Evolutionary conservation across 164 flowering plant genomes (phyloP), one percentile per base, ranked within the genome.

Genomic region (Amborella trichopoda): DNA sequence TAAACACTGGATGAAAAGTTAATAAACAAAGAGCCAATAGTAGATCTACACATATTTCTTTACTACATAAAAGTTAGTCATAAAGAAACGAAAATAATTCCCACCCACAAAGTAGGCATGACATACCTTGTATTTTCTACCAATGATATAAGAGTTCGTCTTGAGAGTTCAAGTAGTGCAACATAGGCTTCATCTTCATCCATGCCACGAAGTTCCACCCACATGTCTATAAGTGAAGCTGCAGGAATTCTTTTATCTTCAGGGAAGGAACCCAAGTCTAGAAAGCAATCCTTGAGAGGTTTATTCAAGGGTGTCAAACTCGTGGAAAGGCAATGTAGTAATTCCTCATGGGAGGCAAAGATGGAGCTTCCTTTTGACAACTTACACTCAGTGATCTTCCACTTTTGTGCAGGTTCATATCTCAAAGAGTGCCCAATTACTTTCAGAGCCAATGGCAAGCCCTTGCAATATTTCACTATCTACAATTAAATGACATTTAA

Each of bases 401-500:
- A 86, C 24, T 61, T 67, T 72, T 63, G 64, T 50, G 70, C 73
- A 23, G 74, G 59, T 41, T 72, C 74, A 40, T 54, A 81, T 20
- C 76, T 53, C 6, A 82, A 47, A 32, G 95, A 82, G 51, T 88
- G 74, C 53, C 95, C 95, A 51, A 82, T 75, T 49, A 86, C 95
- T 65, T 86, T 82, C 22, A 86, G 74, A 46, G 89, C 93, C 58
- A 86, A 51, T 0, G 95, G 95, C 8, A 86, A 82, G 23, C 89
- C 77, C 60, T 73, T 72, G 38, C 95, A 86, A 61, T 82, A 81
- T 19, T 51, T 56, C 28, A 78, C 82, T 50, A 86, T 63, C 95
- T 85, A 58, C 49, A 3, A 16, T 26, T 20, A 10, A 9, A 38
- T 38, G 40, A 37, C 6, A 21, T n/a, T 8, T 14, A 10, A 37